phyloP scores from a whole-genome alignment of 139 green algal species.

The Closterium sp. region DNA sequence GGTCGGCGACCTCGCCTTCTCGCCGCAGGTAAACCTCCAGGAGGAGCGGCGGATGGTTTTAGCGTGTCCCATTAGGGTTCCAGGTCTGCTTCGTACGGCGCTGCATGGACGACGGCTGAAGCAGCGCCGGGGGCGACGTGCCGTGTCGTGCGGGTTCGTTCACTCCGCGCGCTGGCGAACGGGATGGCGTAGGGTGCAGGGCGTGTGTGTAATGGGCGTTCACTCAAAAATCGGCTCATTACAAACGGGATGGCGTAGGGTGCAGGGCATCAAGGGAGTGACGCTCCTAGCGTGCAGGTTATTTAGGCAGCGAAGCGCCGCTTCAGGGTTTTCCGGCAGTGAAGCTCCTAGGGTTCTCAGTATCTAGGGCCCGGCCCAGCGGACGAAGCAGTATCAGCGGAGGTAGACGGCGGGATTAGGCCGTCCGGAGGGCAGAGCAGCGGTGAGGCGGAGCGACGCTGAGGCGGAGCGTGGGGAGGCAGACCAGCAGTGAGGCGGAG shows the following conservation, averaged over 20 bases:
- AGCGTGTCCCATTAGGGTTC: background rate
- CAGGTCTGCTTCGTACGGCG: background rate
- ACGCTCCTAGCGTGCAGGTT: no score
- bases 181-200: no score
- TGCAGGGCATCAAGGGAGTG: no score
- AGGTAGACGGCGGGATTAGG: background rate
- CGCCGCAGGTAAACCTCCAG: background rate
- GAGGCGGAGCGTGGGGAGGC: background rate
- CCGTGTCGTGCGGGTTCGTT: background rate
- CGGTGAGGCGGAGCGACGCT: no score
- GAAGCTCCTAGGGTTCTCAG: no score
- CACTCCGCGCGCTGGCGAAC: no score
- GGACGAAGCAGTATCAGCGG: background rate
- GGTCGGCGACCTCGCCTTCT: background rate
- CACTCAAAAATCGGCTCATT: no score
- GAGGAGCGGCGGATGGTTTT: background rate
- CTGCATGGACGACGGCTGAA: background rate
- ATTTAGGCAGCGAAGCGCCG: no score
- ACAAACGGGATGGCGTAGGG: no score
- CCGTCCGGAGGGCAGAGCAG: background rate
- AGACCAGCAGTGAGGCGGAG: background rate
- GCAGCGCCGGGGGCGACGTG: background rate
- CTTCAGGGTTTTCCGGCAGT: no score
- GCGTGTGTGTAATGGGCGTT: no score
- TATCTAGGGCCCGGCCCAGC: no score